Evolutionary conservation across 2,329 filamentous ascomycete species (phyloP).

Genomic region (Sclerotinia subarctica): DNA sequence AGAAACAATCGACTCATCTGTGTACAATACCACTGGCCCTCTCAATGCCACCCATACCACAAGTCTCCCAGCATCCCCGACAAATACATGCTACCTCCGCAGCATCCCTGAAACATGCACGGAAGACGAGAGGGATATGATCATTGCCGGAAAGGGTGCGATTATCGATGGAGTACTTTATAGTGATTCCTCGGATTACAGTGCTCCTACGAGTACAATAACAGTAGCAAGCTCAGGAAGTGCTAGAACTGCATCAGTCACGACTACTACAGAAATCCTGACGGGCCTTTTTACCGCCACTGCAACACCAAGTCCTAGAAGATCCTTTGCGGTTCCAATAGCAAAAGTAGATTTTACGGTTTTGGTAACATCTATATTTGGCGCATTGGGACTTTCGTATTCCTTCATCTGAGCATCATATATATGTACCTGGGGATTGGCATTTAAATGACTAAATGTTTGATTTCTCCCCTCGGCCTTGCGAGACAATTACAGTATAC

Average conservation of each 20-base stretch:
- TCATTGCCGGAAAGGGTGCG: conserved; percentile 50
- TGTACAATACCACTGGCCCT: conserved; percentile 56
- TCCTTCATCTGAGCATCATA: conserved; percentile 5
- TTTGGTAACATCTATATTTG: conserved; percentile 8
- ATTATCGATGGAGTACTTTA: conserved; percentile 60
- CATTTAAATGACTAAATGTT: not conserved
- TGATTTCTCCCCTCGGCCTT: not conserved
- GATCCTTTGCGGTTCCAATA: conserved; percentile 9
- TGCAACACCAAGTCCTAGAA: conserved; percentile 32
- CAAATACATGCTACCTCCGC: conserved; percentile 60
- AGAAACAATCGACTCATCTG: conserved; percentile 48
- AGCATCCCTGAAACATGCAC: conserved; percentile 54
- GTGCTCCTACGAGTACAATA: conserved; percentile 26
- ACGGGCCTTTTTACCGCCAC: conserved; percentile 39
- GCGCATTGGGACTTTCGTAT: conserved; percentile 4
- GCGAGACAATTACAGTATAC: not conserved
- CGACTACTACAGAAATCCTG: conserved; percentile 36
- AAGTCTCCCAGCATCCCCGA: conserved; percentile 46
- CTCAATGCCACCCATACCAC: conserved; percentile 56
- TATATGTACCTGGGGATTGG: not conserved
- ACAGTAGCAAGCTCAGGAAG: conserved; percentile 21
- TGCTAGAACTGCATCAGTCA: conserved; percentile 28
- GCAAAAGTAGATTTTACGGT: not conserved
- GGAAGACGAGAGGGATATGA: conserved; percentile 47
- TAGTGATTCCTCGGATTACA: conserved; percentile 43